These are phyloP conservation scores for Pythium insidiosum DNA, from an alignment of 352 stramenopile species.

Conservation along the genomic window DNA sequence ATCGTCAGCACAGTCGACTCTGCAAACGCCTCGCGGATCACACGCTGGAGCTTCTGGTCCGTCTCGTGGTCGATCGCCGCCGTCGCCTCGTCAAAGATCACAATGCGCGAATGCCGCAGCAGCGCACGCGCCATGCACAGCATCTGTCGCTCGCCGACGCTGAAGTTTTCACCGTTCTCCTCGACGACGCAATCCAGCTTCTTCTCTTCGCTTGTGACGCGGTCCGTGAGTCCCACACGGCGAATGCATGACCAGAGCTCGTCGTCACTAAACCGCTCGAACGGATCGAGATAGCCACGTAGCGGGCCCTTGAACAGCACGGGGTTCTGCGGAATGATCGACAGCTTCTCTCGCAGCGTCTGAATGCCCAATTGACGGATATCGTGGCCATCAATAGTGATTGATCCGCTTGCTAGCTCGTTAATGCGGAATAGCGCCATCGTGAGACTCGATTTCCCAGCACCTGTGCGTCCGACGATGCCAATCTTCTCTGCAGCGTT, in stretches of 20 bases:
- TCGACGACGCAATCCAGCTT: conserved; percentile 78
- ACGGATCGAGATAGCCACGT: conserved; percentile 88
- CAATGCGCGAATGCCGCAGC: conserved; percentile 48
- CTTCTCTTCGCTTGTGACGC: conserved; percentile 24
- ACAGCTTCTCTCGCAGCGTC: conserved; percentile 72
- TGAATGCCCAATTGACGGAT: conserved; percentile 64
- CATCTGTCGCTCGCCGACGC: too few relatives aligned
- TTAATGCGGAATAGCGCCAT: conserved; percentile 90
- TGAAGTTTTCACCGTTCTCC: conserved; percentile 92
- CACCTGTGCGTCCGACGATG: conserved; percentile 85
- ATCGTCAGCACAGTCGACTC: conserved; percentile 93
- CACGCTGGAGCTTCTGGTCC: conserved; percentile 33
- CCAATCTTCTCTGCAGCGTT: conserved; percentile 63
- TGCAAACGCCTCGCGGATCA: conserved; percentile 82
- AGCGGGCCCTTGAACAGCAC: conserved; percentile 90
- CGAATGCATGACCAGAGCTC: conserved; percentile 35
- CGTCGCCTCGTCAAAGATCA: conserved; percentile 77
- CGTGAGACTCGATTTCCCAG: conserved; percentile 81
- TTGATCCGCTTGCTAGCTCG: conserved; percentile 78
- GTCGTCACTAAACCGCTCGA: conserved; percentile 65
- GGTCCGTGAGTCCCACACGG: conserved; percentile 47
- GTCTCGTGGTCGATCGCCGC: conserved; percentile 71
- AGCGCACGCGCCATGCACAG: conserved; percentile 86
- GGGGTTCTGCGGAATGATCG: conserved; percentile 92
- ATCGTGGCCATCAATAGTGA: conserved; percentile 86